phyloP scores from a whole-genome alignment of 2,329 filamentous ascomycete genomes.

The Botrytis hyacinthi region DNA sequence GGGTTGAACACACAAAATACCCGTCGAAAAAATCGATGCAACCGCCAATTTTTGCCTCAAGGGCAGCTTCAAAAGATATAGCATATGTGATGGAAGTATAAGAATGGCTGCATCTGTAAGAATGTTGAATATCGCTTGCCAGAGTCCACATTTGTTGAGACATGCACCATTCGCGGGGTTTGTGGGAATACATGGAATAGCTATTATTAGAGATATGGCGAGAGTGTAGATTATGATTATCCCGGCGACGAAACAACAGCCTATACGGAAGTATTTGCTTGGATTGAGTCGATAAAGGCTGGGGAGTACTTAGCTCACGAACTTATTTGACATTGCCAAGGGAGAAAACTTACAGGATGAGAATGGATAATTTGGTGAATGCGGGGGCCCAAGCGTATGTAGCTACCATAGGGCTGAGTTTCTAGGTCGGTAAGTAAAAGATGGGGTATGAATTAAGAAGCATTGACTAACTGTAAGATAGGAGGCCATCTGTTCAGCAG shows the following conservation, averaged over 20 bases:
- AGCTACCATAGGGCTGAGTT: background rate
- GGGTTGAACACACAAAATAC: background rate
- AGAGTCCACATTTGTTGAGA: background rate
- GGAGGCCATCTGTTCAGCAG: background rate
- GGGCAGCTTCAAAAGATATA: background rate
- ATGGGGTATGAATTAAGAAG: background rate
- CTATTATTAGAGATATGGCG: background rate
- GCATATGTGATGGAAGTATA: background rate
- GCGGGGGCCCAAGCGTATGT: slow-evolving; percentile 4
- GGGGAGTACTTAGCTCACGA: background rate
- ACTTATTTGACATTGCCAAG: too few species aligned
- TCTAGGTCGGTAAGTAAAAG: background rate
- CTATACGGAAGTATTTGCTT: background rate
- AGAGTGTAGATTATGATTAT: slow-evolving; percentile 3
- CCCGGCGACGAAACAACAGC: background rate
- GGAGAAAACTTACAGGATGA: background rate
- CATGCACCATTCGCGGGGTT: background rate
- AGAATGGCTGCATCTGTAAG: background rate
- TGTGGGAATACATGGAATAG: background rate
- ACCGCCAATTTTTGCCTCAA: background rate
- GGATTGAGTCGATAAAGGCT: slow-evolving; percentile 1
- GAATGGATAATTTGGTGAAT: background rate
- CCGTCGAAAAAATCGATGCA: background rate
- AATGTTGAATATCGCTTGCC: slow-evolving; percentile 4
- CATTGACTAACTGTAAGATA: background rate